Percentiles rank a stretch among this genome's conserved stretches.
These are phyloP conservation scores for Bolboschoenoplectus hybrid DNA, from an alignment of 202 grass and related monocot genomes.

Conservation along the genomic window DNA sequence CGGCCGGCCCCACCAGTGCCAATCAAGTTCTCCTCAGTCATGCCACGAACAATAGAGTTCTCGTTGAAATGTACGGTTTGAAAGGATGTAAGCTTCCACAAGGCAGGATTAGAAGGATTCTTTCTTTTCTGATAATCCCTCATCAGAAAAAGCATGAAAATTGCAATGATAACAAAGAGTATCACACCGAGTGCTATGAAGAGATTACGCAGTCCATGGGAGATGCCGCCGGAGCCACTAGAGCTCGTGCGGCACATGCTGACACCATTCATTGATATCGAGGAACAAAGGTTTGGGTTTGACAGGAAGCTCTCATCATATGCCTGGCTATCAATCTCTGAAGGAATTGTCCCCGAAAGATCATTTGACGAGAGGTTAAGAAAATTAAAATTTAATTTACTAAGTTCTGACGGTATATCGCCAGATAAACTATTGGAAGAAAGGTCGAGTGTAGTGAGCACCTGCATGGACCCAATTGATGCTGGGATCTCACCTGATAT, in stretches of 20 bases:
- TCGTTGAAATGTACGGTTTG: slow-evolving; percentile 48
- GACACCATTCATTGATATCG: neutral
- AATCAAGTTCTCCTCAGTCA: slow-evolving; percentile 50
- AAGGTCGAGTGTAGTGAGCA: slow-evolving; percentile 51
- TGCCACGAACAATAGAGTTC: slow-evolving; percentile 28
- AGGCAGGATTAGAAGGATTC: neutral
- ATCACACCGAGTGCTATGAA: slow-evolving; percentile 46
- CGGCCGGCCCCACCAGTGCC: slow-evolving; percentile 61
- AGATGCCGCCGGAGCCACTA: neutral
- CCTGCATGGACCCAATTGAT: slow-evolving; percentile 35
- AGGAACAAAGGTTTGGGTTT: slow-evolving; percentile 51
- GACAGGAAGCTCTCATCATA: slow-evolving; percentile 46
- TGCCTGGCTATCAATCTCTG: slow-evolving; percentile 38
- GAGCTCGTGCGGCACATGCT: neutral
- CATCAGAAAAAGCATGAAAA: neutral
- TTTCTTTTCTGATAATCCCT: slow-evolving; percentile 34
- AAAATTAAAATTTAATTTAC: slow-evolving; percentile 40
- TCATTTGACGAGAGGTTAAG: slow-evolving; percentile 64
- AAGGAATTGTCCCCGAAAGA: slow-evolving; percentile 52
- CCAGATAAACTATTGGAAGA: slow-evolving; percentile 49
- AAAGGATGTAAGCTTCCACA: slow-evolving; percentile 67
- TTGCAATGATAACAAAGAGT: neutral
- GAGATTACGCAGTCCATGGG: slow-evolving; percentile 25
- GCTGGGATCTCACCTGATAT: slow-evolving; percentile 55
- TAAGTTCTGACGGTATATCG: slow-evolving; percentile 40